These are phyloP conservation scores for Conringia planisiliqua DNA, from an alignment of 345 rosid species.

Conservation along the genomic window DNA sequence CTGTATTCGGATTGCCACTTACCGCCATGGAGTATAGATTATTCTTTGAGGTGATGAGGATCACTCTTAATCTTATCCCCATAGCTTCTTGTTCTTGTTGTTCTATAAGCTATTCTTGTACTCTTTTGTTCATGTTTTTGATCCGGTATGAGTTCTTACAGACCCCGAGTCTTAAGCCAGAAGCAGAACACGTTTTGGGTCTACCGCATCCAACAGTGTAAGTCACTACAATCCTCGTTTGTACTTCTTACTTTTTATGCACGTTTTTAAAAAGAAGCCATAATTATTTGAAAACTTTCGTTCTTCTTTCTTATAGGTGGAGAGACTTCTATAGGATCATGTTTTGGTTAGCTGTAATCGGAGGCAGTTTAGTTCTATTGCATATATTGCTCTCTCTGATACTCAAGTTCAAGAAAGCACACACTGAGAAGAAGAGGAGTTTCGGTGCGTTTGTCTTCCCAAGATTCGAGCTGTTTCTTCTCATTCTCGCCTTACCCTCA, in stretches of 20 bases:
- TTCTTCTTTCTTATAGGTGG: constrained; percentile 56
- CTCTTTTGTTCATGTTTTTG: not conserved
- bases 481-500: constrained; percentile 72
- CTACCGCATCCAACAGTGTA: constrained; percentile 55
- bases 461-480: constrained; percentile 76
- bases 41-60: constrained; percentile 65
- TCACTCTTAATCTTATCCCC: not conserved
- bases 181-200: constrained; percentile 60
- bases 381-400: constrained; percentile 52
- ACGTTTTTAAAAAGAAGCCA: constrained; percentile 5
- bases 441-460: constrained; percentile 75
- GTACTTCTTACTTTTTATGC: not conserved
- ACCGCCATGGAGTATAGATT: constrained; percentile 64
- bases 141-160: constrained; percentile 31
- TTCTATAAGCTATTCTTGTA: not conserved
- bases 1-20: constrained; percentile 67
- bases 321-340: constrained; percentile 73
- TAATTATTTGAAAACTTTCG: not conserved
- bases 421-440: constrained; percentile 38
- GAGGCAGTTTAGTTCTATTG: constrained; percentile 60
- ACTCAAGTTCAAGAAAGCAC: constrained; percentile 49
- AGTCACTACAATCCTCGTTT: constrained; percentile 21
- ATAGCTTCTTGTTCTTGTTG: not conserved
- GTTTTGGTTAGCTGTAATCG: constrained; percentile 84
- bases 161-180: constrained; percentile 61